These are phyloP conservation scores for Pseudevernia furfuracea DNA, from an alignment of 495 filamentous ascomycete genomes.

Conservation along the genomic window DNA sequence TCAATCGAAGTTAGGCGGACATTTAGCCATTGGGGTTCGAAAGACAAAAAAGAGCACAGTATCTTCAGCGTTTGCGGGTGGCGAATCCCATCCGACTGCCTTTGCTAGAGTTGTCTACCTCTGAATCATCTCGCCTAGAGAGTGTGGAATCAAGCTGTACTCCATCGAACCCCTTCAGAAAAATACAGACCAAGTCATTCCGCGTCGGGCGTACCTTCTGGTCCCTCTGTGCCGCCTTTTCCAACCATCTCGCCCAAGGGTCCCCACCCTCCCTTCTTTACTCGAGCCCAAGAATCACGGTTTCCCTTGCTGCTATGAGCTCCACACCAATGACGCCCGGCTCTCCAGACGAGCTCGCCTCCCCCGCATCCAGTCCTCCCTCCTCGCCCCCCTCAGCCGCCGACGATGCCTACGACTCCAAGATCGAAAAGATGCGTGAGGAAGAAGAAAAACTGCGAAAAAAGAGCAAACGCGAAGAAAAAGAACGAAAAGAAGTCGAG, in stretches of 20 bases:
- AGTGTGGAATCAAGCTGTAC: background rate
- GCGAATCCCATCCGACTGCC: background rate
- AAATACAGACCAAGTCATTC: background rate
- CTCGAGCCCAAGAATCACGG: background rate
- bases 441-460: conserved; percentile 32
- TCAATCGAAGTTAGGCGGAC: background rate
- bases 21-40: background rate
- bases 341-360: conserved; percentile 23
- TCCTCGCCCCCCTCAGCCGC: conserved; percentile 36
- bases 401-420: conserved; percentile 21
- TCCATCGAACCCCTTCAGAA: background rate
- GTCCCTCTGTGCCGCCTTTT: background rate
- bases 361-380: conserved; percentile 36
- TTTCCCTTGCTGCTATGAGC: conserved; percentile 19
- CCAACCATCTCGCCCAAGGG: background rate
- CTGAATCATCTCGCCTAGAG: background rate
- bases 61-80: background rate
- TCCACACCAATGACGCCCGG: conserved; percentile 37
- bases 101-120: background rate
- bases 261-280: background rate
- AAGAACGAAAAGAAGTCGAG: conserved; percentile 24
- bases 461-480: conserved; percentile 33
- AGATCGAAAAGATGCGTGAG: conserved; percentile 21
- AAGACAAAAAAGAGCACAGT: background rate
- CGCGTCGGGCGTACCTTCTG: background rate